Base-by-base conservation (phyloP, 129 eudicot species). In the Centella asiatica region DNA sequence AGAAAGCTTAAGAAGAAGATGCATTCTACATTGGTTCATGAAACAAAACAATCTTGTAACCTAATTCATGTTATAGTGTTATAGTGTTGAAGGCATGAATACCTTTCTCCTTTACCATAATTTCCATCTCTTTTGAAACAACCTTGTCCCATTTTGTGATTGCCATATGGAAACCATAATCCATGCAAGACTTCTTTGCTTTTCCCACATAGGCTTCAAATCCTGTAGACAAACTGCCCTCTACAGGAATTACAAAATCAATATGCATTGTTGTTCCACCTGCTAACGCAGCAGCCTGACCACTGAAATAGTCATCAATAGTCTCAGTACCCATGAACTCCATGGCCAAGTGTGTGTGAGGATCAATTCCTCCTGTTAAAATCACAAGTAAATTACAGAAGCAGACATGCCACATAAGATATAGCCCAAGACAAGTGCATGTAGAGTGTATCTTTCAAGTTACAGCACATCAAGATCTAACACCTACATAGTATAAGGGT, bases 261-360 rank as follows among this genome's bases (percentile, higher is more conserved):
- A 93, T 93, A 61, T 87, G 96, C 99, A 85, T 82, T 45, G 99
- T 93, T 28, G 99, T 93, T 81, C 99, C 99, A 60, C 99, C 99
- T 0, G 99, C 96, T 67, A 93, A 78, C 33, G 99, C 99, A 65
- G 96, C 99, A 28, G 92, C 99, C 78, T 93, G 99, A 80, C 99
- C 99, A 44, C 86, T 87, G 78, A 82, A 93, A 61, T 73, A 87
- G 62, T 87, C 89, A 70, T 93, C 99, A 62, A 93, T 77, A 4
- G 99, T 85, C 76, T 87, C 86, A 0, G 99, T 74, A 33, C 95
- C 99, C 96, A 93, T 93, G 64, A 87, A 87, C 50, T 87, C 99
- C 92, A 87, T 84, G 15, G 86, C 96, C 76, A 93, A 70, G 77
- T 93, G 99, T n/a, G 94, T 84, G 74, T 93, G 99, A 63, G 99